phyloP scores from a whole-genome alignment of 2,329 filamentous ascomycete genomes.

The Curvularia sp. region DNA sequence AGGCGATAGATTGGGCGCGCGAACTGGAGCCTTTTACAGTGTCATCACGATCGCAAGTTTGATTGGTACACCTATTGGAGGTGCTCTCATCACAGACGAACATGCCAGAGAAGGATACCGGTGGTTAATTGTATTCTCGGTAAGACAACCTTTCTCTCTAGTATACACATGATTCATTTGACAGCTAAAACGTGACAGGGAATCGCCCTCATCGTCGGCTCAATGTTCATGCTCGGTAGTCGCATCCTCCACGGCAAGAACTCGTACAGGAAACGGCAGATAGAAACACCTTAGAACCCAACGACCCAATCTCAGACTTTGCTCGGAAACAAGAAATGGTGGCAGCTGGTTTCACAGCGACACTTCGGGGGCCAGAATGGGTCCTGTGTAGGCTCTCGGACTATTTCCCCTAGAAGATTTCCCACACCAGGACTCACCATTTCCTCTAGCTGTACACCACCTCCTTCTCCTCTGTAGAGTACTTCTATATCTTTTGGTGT shows the following conservation, averaged over 20 bases:
- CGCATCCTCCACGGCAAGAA: constrained; percentile 25
- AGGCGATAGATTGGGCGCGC: constrained; percentile 71
- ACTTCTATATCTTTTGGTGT: constrained; percentile 20
- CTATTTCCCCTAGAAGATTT: too few species aligned
- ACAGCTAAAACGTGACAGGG: constrained; percentile 17
- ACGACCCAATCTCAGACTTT: neutral
- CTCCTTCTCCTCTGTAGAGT: constrained; percentile 26
- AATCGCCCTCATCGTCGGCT: constrained; percentile 22
- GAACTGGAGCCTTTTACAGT: constrained; percentile 70
- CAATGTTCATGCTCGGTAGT: constrained; percentile 31
- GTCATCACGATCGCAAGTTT: constrained; percentile 69
- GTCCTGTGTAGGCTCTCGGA: neutral
- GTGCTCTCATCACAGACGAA: constrained; percentile 46
- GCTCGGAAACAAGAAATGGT: neutral
- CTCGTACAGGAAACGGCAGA: constrained; percentile 23
- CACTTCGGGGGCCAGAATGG: constrained; percentile 29
- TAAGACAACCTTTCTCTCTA: constrained; percentile 11
- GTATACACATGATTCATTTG: neutral
- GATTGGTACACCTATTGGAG: constrained; percentile 71
- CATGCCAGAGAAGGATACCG: constrained; percentile 30
- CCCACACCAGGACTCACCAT: too few species aligned
- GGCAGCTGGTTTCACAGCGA: constrained; percentile 19
- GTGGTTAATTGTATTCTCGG: constrained; percentile 37
- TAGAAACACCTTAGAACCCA: neutral
- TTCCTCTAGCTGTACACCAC: constrained; percentile 25